Conservation (phyloP, 345 rosid species). For the Bruguiera gymnorhiza region DNA sequence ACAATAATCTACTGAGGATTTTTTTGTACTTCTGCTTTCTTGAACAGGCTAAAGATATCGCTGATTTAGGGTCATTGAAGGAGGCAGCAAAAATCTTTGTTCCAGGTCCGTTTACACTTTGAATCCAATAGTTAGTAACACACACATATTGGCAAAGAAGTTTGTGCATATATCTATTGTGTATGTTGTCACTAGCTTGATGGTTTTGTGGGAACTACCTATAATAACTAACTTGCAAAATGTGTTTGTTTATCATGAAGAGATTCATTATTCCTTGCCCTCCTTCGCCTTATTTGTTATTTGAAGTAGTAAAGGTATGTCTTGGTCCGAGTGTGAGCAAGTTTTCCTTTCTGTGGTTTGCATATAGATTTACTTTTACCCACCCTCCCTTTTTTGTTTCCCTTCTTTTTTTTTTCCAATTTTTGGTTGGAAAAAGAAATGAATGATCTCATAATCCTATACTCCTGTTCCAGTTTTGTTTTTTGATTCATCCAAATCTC, state of each 20-base stretch:
- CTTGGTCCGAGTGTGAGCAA: neutral
- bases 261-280: too few species aligned
- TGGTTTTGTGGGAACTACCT: too few species aligned
- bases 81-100: conserved; percentile 78
- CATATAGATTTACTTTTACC: neutral
- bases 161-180: too few species aligned
- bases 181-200: too few species aligned
- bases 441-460: neutral
- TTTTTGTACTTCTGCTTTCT: conserved; percentile 11
- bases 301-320: too few species aligned
- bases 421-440: neutral
- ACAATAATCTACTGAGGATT: neutral
- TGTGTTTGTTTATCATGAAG: too few species aligned
- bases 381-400: neutral
- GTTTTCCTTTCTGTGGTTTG: neutral
- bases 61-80: conserved; percentile 78
- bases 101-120: conserved; percentile 50
- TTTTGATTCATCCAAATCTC: conserved; percentile 9
- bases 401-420: neutral
- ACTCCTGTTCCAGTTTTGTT: neutral
- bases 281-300: too few species aligned
- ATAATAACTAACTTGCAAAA: too few species aligned
- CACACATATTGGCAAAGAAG: too few species aligned
- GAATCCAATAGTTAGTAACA: neutral
- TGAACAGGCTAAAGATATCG: conserved; percentile 77